Base-by-base conservation (phyloP, 352 stramenopile species). In the Phytophthora ohioensis region DNA sequence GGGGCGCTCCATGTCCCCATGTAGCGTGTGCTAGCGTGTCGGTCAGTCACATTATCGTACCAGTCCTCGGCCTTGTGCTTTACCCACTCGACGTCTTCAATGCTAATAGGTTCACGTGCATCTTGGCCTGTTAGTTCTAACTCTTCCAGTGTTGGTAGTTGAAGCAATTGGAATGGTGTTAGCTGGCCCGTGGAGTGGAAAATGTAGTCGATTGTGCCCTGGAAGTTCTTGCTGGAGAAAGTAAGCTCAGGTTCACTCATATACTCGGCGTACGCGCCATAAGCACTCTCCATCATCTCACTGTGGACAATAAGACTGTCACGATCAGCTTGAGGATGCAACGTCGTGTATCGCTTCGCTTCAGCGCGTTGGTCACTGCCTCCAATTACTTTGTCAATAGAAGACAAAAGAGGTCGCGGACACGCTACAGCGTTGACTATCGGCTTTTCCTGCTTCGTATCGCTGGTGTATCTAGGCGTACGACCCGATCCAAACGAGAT, bases 171-270 rank as follows among this genome's bases (percentile, higher is more conserved):
- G 54, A 87, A 90, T 15, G 84, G 76, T 2, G 72, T 74, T 15
- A 91, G 75, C 31, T 85, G 73, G 0, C 80, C 74, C 3, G 64
- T 62, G 6, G 84, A 92, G 73, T 87, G 92, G 67, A 96, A 95
- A 34, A 97, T 95, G 64, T 95, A 97, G 75, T 97, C 90, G 55
- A 93, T 77, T 3, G 84, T 94, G 12, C 78, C 88, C 17, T 82
- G 76, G 46, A 87, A 85, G 15, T 61, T 59, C 1, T 90, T 70
- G 45, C 81, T 90, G 8, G 83, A 83, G 52, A 84, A 91, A 6
- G 88, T 97, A 39, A 89, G 84, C 41, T 87, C 76, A 5, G 88
- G 87, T 39, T 96, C 90, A 42, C 85, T 82, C 7, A 85, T 31
- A 32, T 78, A 75, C 42, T 85, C 67, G 7, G 83, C 79, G 58